Evolutionary conservation across 1,284 basidiomycete species (phyloP), one percentile per base, ranked within the genome.

Genomic region (Leccinum pachyderme): DNA sequence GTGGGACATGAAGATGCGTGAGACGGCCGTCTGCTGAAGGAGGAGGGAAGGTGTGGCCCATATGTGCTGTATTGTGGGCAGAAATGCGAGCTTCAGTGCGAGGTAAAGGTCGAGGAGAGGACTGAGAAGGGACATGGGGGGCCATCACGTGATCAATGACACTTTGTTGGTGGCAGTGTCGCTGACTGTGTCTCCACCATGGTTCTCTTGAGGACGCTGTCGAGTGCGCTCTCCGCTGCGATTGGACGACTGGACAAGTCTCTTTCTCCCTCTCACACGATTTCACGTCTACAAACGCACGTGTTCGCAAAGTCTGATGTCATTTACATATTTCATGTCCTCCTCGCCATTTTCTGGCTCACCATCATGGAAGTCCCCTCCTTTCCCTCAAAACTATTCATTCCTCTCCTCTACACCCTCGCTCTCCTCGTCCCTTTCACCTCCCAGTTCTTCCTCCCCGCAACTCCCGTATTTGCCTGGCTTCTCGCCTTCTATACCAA

Each of bases 361-460:
- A 77, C 75, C 52, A 78, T 96, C 60, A 95, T 97, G 89, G 73
- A 81, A 53, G 74, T 75, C 0, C 89, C 91, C 0, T 76, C 78
- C 5, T 86, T 89, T 64, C 83, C 90, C 5, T 72, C 84, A 67
- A 97, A 96, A 72, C 80, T 98, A 44, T 61, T 81, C 56, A 89
- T 98, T 64, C 91, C 94, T n/a, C 54, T 83, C 12, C 73, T 89
- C 35, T 97, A 91, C 74, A 69, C 73, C 45, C 67, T 81, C 33
- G 87, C 82, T 12, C 77, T 97, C 51, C 76, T 94, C 53, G 71
- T 98, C 41, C 96, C 96, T 0, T 77, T 96, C 57, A 95, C 95
- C 0, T 90, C 85, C 32, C 96, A 98, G 72, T 95, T 99, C 75
- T 87, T 98, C 76, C 65, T 95, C 37, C 95, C 93, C 0, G 95